Percentiles rank a stretch among this genome's conserved stretches.
Evolutionary conservation across 2,329 filamentous ascomycete genomes (phyloP).

Genomic region (Coleophoma eucalyptorum): DNA sequence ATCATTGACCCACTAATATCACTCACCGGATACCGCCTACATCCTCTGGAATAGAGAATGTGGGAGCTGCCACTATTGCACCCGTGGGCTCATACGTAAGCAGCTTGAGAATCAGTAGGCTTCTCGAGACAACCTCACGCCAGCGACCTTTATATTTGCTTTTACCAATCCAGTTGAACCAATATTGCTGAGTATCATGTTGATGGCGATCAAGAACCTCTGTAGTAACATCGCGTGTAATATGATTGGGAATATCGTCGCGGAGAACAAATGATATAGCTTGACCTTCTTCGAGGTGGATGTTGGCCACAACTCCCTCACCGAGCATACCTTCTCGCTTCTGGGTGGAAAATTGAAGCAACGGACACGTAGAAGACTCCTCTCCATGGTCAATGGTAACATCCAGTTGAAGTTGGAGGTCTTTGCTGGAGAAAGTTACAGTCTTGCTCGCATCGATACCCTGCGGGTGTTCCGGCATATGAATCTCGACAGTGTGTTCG

Average conservation of each 20-base stretch:
- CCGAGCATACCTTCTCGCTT: slow-evolving; percentile 49
- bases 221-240: slow-evolving; percentile 54
- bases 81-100: slow-evolving; percentile 76
- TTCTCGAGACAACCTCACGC: slow-evolving; percentile 67
- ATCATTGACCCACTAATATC: neutral
- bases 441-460: slow-evolving; percentile 47
- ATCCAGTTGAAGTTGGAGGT: slow-evolving; percentile 61
- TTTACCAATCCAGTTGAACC: slow-evolving; percentile 70
- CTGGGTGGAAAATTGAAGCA: slow-evolving; percentile 51
- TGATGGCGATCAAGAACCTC: slow-evolving; percentile 58
- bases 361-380: slow-evolving; percentile 42
- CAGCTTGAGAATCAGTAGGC: slow-evolving; percentile 71
- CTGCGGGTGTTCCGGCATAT: slow-evolving; percentile 37
- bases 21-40: slow-evolving; percentile 56
- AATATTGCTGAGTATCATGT: slow-evolving; percentile 66
- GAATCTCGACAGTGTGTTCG: slow-evolving; percentile 54
- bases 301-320: slow-evolving; percentile 57
- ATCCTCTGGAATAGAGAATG: slow-evolving; percentile 73
- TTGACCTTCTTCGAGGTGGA: slow-evolving; percentile 62
- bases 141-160: slow-evolving; percentile 70
- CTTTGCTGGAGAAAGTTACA: slow-evolving; percentile 57
- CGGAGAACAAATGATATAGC: slow-evolving; percentile 66
- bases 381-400: slow-evolving; percentile 62
- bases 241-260: slow-evolving; percentile 54
- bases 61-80: slow-evolving; percentile 72